phyloP scores from a whole-genome alignment of 169 alveolate species.

The Eimeria maxima region DNA sequence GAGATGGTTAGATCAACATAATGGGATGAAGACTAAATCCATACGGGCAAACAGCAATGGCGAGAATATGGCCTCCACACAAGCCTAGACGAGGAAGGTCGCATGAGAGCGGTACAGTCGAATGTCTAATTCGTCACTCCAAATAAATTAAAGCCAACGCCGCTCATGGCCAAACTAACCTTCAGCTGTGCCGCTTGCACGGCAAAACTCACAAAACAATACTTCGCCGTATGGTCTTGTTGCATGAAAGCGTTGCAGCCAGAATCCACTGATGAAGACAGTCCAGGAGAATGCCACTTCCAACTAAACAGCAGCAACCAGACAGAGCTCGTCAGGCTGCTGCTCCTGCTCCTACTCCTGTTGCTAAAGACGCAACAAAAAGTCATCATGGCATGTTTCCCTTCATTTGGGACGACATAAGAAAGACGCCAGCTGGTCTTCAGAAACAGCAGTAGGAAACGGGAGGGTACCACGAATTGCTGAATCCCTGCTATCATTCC shows the following conservation, averaged over 20 bases:
- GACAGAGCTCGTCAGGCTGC: not conserved
- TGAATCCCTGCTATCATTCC: not conserved
- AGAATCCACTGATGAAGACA: not conserved
- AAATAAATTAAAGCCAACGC: not conserved
- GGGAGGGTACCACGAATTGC: not conserved
- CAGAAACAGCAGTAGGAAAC: not conserved
- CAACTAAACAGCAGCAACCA: not conserved
- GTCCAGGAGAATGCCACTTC: not conserved
- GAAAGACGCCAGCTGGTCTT: not conserved
- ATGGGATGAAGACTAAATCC: not conserved
- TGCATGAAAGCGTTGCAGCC: not conserved
- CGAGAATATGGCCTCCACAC: not conserved
- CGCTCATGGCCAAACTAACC: not conserved
- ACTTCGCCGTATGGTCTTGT: not conserved
- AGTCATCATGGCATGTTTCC: not conserved
- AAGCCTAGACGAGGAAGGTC: not conserved
- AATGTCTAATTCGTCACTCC: not conserved
- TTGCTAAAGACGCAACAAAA: not conserved
- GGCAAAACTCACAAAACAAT: not conserved
- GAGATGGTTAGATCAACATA: not conserved
- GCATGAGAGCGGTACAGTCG: not conserved
- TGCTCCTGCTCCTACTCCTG: not conserved
- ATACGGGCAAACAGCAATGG: not conserved
- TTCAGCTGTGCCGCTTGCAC: not conserved
- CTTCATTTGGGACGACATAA: not conserved